A percentile compares a stretch with the other conserved stretches of the same genome.
Evolutionary conservation across 2,329 filamentous ascomycete genomes (phyloP).

Genomic region (Penicillium frequentans): DNA sequence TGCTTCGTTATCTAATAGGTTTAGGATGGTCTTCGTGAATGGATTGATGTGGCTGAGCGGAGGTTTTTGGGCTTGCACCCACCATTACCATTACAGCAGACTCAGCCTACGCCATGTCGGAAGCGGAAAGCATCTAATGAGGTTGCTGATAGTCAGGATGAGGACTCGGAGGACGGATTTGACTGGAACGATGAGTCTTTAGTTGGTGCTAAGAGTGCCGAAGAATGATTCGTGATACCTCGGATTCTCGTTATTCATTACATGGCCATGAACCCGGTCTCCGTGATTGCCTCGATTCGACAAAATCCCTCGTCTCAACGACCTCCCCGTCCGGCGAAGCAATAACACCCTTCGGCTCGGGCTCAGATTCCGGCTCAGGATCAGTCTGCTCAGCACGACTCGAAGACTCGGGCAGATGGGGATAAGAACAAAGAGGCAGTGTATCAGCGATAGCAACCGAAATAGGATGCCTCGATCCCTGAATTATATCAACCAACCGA

Average conservation of each 20-base stretch:
- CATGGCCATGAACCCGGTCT: not conserved
- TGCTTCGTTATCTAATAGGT: not conserved
- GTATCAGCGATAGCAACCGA: conserved; percentile 23
- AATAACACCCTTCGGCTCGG: conserved; percentile 11
- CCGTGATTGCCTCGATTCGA: conserved; percentile 2
- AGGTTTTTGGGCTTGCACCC: not conserved
- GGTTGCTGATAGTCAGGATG: conserved; percentile 47
- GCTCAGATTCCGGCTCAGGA: not conserved
- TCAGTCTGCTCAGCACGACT: conserved; percentile 6
- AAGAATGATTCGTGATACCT: not conserved
- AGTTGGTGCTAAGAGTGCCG: not conserved
- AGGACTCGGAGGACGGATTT: conserved; percentile 36
- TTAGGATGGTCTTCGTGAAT: conserved; percentile 16
- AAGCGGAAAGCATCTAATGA: conserved; percentile 46
- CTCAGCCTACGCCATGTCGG: conserved; percentile 17
- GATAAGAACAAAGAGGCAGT: conserved; percentile 24
- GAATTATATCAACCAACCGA: conserved; percentile 43
- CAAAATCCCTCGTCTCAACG: conserved; percentile 12
- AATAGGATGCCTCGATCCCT: conserved; percentile 26
- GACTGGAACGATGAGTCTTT: conserved; percentile 24
- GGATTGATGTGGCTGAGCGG: not conserved
- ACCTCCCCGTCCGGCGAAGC: conserved; percentile 1
- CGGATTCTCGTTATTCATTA: not conserved
- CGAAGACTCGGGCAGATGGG: conserved; percentile 6
- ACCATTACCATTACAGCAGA: not conserved